Percentiles rank a stretch among this genome's conserved stretches.
Conservation (phyloP, 2,329 filamentous ascomycete species). For the Ascochyta koolunga region DNA sequence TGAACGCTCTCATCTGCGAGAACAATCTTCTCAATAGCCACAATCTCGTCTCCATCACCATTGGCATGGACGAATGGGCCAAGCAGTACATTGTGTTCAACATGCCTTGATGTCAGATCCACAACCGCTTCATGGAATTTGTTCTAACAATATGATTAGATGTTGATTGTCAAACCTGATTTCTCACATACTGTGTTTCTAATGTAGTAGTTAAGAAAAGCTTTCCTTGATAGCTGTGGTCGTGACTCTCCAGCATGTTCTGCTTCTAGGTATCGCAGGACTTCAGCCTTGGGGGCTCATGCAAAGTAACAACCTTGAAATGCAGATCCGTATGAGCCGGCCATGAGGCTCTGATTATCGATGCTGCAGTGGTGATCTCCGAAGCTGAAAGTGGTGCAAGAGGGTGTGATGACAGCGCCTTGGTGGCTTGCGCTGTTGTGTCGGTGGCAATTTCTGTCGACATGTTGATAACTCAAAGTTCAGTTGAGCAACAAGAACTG, state of each 20-base stretch:
- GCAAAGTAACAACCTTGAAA: conserved; percentile 71
- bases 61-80: conserved; percentile 64
- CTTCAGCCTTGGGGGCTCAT: conserved; percentile 67
- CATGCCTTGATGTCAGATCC: conserved; percentile 57
- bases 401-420: conserved; percentile 55
- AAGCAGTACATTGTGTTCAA: conserved; percentile 65
- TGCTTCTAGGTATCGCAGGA: conserved; percentile 66
- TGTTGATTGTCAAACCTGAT: not conserved
- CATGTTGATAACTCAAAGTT: conserved; percentile 25
- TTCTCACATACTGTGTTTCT: conserved; percentile 60
- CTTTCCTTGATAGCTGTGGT: conserved; percentile 61
- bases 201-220: conserved; percentile 64
- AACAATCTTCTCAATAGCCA: conserved; percentile 63
- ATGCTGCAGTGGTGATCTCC: conserved; percentile 61
- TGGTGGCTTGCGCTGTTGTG: conserved; percentile 26
- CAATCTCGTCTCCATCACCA: conserved; percentile 64
- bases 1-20: conserved; percentile 62
- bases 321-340: conserved; percentile 62
- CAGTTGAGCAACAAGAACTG: not conserved
- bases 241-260: conserved; percentile 61
- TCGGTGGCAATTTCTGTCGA: conserved; percentile 38
- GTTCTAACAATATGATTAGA: conserved; percentile 50
- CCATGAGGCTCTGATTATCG: conserved; percentile 61
- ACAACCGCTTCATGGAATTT: conserved; percentile 67
- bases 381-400: conserved; percentile 63